phyloP scores from a whole-genome alignment of 2,329 filamentous ascomycete genomes.

The Neonectria ditissima region DNA sequence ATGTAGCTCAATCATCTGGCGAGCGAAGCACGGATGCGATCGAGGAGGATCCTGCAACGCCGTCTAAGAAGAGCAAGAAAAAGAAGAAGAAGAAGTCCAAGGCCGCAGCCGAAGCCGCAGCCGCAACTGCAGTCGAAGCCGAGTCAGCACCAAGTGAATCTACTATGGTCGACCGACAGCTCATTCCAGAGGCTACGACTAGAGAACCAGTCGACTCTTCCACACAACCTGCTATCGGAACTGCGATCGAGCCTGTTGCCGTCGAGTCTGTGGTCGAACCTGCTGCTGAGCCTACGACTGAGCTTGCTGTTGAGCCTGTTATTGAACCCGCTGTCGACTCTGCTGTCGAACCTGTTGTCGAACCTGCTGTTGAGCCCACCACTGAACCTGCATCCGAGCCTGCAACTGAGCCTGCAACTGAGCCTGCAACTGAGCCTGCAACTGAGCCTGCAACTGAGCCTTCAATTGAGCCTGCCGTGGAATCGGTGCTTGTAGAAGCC shows the following conservation, averaged over 20 bases:
- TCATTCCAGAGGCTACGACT: slow-evolving; percentile 9
- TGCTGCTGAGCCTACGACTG: not conserved
- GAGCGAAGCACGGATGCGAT: slow-evolving; percentile 9
- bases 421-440: not conserved
- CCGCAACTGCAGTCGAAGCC: slow-evolving; percentile 25
- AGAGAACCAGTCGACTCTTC: not conserved
- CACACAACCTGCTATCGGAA: not conserved
- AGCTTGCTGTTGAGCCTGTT: not conserved
- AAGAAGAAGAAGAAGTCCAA: slow-evolving; percentile 46
- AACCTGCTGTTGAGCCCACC: slow-evolving; percentile 14
- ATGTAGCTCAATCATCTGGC: slow-evolving; percentile 28
- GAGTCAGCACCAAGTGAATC: slow-evolving; percentile 7
- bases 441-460: slow-evolving; percentile 26
- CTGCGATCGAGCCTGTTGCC: not conserved
- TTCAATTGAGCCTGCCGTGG: slow-evolving; percentile 15
- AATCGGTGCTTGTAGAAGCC: slow-evolving; percentile 2
- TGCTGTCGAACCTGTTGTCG: not conserved
- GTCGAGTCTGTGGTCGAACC: not conserved
- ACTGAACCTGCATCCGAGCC: slow-evolving; percentile 8
- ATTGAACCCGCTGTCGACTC: slow-evolving; percentile 10
- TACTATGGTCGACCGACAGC: slow-evolving; percentile 15
- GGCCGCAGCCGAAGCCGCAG: no score
- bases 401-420: not conserved
- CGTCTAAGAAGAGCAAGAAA: slow-evolving; percentile 40
- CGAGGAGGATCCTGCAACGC: slow-evolving; percentile 18